A percentile compares a stretch with the other conserved stretches of the same genome.
Conservation (phyloP, 2,329 filamentous ascomycete genomes). For the Xylaria sp. region DNA sequence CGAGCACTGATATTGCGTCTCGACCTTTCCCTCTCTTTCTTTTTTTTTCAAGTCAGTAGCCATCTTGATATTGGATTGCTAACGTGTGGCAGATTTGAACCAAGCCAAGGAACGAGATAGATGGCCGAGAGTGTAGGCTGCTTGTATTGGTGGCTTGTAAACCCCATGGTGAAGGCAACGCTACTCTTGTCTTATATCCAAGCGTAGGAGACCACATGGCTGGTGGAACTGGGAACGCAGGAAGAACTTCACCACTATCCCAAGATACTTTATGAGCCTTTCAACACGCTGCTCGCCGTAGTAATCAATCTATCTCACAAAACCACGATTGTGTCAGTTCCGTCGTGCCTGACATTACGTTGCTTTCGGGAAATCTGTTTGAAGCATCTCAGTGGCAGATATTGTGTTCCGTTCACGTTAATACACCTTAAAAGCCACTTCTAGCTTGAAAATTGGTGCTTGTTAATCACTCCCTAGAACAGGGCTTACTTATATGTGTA, state of each 20-base stretch:
- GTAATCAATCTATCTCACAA: background rate
- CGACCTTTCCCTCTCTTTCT: background rate
- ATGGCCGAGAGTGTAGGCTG: background rate
- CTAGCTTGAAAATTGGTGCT: no score
- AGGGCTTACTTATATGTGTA: no score
- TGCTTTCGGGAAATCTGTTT: background rate
- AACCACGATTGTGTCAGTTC: background rate
- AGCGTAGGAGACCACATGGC: background rate
- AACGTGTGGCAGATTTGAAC: background rate
- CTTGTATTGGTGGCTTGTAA: background rate
- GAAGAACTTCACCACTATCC: background rate
- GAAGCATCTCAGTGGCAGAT: no score
- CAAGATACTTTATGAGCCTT: background rate
- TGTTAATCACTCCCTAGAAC: no score
- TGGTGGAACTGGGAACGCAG: background rate
- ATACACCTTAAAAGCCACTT: no score
- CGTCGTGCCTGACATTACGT: background rate
- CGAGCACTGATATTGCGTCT: background rate
- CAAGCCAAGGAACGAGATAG: background rate
- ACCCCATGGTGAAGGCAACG: background rate
- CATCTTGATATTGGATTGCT: background rate
- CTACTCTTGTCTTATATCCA: no score
- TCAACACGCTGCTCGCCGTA: background rate
- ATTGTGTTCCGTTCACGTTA: no score
- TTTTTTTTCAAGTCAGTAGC: background rate